A percentile compares a stretch with the other conserved stretches of the same genome.
phyloP scores from a whole-genome alignment of 2,329 filamentous ascomycete species.

The Cladosporium sp. region DNA sequence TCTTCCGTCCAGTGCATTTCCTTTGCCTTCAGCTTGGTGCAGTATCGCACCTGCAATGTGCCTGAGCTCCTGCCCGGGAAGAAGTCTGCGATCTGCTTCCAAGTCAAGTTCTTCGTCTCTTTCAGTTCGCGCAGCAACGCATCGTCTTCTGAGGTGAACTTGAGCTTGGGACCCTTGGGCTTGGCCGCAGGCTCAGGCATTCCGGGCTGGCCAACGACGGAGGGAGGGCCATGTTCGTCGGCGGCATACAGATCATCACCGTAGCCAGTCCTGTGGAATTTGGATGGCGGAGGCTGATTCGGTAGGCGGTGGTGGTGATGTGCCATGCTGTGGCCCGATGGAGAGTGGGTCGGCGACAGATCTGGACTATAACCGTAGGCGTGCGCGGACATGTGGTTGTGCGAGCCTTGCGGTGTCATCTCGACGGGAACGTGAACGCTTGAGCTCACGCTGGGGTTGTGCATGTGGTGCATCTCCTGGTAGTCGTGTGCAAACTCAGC shows the following conservation, averaged over 20 bases:
- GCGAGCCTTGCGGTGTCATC: constrained; percentile 32
- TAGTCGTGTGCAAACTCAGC: constrained; percentile 38
- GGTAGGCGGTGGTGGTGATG: constrained; percentile 82
- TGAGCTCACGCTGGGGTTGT: constrained; percentile 28
- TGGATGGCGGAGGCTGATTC: constrained; percentile 65
- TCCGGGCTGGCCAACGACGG: constrained; percentile 77
- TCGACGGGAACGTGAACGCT: constrained; percentile 36
- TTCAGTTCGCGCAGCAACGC: constrained; percentile 83
- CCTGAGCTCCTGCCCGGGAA: constrained; percentile 88
- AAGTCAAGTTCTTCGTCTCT: constrained; percentile 90
- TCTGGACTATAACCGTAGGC: constrained; percentile 7
- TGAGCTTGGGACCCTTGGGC: constrained; percentile 83
- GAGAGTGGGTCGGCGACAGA: constrained; percentile 4
- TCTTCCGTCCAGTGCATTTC: constrained; percentile 91
- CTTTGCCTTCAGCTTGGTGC: constrained; percentile 91
- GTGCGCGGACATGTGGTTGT: constrained; percentile 20
- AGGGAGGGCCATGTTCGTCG: constrained; percentile 60
- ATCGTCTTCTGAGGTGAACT: constrained; percentile 92
- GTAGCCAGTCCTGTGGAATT: constrained; percentile 60
- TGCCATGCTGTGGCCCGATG: neutral
- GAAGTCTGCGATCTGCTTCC: constrained; percentile 97
- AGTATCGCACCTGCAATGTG: constrained; percentile 89
- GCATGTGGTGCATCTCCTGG: constrained; percentile 37
- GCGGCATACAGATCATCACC: constrained; percentile 40
- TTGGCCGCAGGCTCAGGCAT: constrained; percentile 81